phyloP scores from a whole-genome alignment of 1,284 basidiomycete genomes.

The Phellopilus nigrolimitatus region DNA sequence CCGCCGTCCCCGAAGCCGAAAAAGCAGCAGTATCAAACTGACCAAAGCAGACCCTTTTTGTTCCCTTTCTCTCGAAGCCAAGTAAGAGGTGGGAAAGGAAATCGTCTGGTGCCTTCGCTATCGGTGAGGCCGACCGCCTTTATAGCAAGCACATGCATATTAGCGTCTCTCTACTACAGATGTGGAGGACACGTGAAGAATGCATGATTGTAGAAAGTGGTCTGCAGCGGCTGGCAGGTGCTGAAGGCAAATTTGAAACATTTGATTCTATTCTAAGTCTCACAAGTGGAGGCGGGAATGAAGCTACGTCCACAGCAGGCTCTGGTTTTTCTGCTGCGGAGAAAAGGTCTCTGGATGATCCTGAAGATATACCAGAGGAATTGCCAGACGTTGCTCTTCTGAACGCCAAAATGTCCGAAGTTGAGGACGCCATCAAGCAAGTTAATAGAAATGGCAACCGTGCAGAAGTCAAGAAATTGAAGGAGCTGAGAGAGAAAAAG shows the following conservation, averaged over 20 bases:
- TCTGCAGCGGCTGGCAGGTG: conserved; percentile 70
- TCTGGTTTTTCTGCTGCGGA: conserved; percentile 8
- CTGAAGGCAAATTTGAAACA: conserved; percentile 48
- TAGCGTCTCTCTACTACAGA: conserved; percentile 85
- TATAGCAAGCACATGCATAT: conserved; percentile 92
- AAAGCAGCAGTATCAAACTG: conserved; percentile 98
- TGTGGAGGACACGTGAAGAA: conserved; percentile 93
- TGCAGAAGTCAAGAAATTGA: conserved; percentile 57
- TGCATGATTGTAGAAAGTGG: conserved; percentile 94
- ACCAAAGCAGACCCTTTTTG: conserved; percentile 90
- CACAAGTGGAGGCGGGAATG: conserved; percentile 5
- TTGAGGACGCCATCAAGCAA: conserved; percentile 51
- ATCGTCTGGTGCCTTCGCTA: conserved; percentile 83
- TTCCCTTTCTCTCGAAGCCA: conserved; percentile 82
- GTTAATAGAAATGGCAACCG: conserved; percentile 37
- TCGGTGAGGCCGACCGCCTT: conserved; percentile 91
- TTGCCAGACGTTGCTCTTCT: conserved; percentile 65
- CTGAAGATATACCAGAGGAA: conserved; percentile 51
- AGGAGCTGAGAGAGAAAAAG: conserved; percentile 46
- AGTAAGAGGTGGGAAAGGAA: conserved; percentile 38
- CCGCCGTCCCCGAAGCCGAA: conserved; percentile 89
- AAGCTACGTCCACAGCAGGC: background rate
- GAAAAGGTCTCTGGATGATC: conserved; percentile 11
- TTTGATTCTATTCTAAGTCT: conserved; percentile 35
- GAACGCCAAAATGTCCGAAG: conserved; percentile 67